A percentile compares a stretch with the other conserved stretches of the same genome.
phyloP scores from a whole-genome alignment of 106 monocot species.

The Amphibolis antarctica region DNA sequence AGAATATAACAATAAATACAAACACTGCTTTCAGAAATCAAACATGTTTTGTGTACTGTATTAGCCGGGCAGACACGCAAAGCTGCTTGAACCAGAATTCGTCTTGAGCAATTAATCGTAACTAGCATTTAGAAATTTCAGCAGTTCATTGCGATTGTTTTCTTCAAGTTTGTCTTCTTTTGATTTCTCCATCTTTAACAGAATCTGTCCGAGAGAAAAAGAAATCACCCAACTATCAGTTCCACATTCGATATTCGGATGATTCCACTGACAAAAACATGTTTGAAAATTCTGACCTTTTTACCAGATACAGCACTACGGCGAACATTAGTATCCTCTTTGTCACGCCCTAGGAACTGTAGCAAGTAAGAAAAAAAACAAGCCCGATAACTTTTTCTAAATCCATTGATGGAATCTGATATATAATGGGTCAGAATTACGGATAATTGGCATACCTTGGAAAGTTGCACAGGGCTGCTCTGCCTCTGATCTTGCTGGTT shows the following conservation, averaged over 20 bases:
- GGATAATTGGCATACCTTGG: conserved; percentile 37
- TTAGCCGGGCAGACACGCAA: too few relatives aligned
- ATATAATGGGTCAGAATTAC: background rate
- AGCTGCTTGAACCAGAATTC: too few relatives aligned
- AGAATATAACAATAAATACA: too few relatives aligned
- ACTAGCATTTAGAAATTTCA: conserved; percentile 97
- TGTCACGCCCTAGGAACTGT: conserved; percentile 88
- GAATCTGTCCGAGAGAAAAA: conserved; percentile 39
- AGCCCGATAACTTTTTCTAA: too few relatives aligned
- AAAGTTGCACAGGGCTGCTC: conserved; percentile 77
- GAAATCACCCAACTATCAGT: background rate
- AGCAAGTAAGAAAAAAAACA: background rate
- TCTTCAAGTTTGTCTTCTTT: conserved; percentile 95
- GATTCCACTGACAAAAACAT: background rate
- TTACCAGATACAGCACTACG: conserved; percentile 94
- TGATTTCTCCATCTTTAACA: conserved; percentile 83
- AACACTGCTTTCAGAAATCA: too few relatives aligned
- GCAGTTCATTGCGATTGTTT: conserved; percentile 76
- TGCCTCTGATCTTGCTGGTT: conserved; percentile 40
- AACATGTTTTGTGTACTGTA: too few relatives aligned
- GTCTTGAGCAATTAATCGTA: conserved; percentile 44
- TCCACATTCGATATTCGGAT: background rate
- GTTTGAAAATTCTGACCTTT: conserved; percentile 45
- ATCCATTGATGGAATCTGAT: background rate
- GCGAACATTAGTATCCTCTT: conserved; percentile 66